A percentile compares a stretch with the other conserved stretches of the same genome.
Conservation (phyloP, 345 rosid species). For the Hevea brasiliensis region DNA sequence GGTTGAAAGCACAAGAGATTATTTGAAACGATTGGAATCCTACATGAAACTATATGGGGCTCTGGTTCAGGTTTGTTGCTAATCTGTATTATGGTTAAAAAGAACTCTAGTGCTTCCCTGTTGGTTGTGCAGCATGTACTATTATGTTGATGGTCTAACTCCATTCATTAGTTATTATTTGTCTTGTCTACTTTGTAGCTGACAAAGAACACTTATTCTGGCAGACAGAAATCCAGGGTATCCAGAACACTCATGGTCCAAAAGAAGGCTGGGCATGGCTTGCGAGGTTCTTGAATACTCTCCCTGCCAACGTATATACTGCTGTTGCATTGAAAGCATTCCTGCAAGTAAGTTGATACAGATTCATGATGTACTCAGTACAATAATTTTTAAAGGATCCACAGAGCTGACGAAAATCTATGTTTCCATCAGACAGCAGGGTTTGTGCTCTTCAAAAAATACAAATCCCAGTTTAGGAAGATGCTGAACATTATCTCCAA, state of each 20-base stretch:
- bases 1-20: slow-evolving; percentile 43
- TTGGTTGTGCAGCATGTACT: background rate
- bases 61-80: slow-evolving; percentile 71
- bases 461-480: slow-evolving; percentile 71
- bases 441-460: slow-evolving; percentile 56
- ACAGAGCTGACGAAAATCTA: background rate
- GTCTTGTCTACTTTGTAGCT: slow-evolving; percentile 6
- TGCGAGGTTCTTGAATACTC: slow-evolving; percentile 61
- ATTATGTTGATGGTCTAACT: background rate
- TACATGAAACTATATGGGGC: slow-evolving; percentile 87
- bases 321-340: slow-evolving; percentile 76
- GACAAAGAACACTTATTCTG: slow-evolving; percentile 17
- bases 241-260: slow-evolving; percentile 62
- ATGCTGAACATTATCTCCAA: slow-evolving; percentile 50
- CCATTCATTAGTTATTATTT: background rate
- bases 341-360: slow-evolving; percentile 50
- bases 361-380: background rate
- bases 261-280: slow-evolving; percentile 86
- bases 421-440: slow-evolving; percentile 66
- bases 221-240: slow-evolving; percentile 67
- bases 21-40: slow-evolving; percentile 55
- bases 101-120: background rate
- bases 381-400: background rate
- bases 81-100: background rate
- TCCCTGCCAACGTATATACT: slow-evolving; percentile 67